Evolutionary conservation across 768 basidiomycete species (phyloP), one percentile per base, ranked within the genome.

Genomic region (Neoboletus brunneissimus): DNA sequence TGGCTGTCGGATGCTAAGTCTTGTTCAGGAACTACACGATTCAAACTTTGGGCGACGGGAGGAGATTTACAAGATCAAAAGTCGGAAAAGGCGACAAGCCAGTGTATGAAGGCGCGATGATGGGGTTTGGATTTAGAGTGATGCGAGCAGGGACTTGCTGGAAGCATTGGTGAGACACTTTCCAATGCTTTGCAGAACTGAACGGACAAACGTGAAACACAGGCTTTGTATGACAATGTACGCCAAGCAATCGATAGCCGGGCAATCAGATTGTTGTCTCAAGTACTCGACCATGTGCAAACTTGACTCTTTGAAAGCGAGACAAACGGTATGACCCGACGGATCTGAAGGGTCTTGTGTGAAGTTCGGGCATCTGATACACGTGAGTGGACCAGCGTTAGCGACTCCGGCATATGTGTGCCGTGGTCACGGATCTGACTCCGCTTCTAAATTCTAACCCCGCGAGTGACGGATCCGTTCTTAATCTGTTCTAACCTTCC

Each of bases 21-120:
- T n/a, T 31, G 43, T 56, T 20, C 68, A 90, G 86, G 88, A 93
- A 72, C 75, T 98, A 56, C 87, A 94, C 60, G 91, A 93, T 61
- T 88, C 91, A 18, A 82, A 88, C 58, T 97, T 97, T 75, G 96
- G 94, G 22, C 83, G 87, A 69, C 81, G 94, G 52, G 92, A 96
- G 73, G 86, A 88, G 72, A 87, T 91, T 38, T 84, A 94, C 67
- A 81, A 77, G 68, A 77, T 85, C 48, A 94, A 94, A 62, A 54
- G 45, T 47, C 58, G 59, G 63, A 72, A 65, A 64, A 57, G 59
- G 48, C 61, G 56, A 44, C 34, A 54, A 45, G 55, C 44, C 5
- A 49, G 44, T 20, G 47, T 53, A 40, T 59, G 43, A 59, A 43
- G 15, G 23, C 27, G 27, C 7, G 5, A 7, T 22, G 27, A 9